These are phyloP conservation scores for Candida tibetensis DNA, from an alignment of 805 yeast genomes.

Conservation along the genomic window DNA sequence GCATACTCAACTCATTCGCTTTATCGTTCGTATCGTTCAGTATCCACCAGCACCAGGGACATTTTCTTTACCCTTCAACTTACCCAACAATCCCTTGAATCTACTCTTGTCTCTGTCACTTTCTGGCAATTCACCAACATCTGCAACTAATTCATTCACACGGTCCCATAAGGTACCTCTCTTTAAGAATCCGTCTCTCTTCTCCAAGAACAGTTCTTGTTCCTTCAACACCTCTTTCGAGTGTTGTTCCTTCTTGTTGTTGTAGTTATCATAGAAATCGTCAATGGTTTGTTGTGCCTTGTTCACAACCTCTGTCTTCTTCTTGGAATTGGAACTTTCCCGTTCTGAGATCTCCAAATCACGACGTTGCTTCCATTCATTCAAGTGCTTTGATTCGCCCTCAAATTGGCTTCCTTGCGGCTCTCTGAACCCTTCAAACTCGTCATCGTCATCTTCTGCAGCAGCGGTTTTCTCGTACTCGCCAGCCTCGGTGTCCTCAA, in stretches of 20 bases:
- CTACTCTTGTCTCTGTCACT: conserved; percentile 64
- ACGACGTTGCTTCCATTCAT: conserved; percentile 80
- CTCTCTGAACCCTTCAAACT: conserved; percentile 33
- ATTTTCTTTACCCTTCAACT: conserved; percentile 63
- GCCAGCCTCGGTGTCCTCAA: conserved; percentile 29
- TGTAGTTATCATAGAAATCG: conserved; percentile 89
- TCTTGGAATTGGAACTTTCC: conserved; percentile 66
- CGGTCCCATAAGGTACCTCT: conserved; percentile 52
- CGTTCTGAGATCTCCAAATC: conserved; percentile 75
- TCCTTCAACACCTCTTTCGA: conserved; percentile 62
- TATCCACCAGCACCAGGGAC: conserved; percentile 79
- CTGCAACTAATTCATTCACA: conserved; percentile 49
- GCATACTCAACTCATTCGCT: too few species aligned
- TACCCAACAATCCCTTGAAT: conserved; percentile 61
- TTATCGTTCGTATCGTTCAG: too few species aligned
- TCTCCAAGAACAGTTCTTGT: conserved; percentile 65
- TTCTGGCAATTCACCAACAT: conserved; percentile 37
- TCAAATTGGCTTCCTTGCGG: conserved; percentile 13
- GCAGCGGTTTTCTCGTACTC: conserved; percentile 16
- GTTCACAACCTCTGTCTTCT: conserved; percentile 62
- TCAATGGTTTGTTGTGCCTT: conserved; percentile 83
- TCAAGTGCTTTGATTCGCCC: conserved; percentile 50
- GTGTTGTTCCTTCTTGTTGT: conserved; percentile 72
- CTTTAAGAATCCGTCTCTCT: conserved; percentile 64
- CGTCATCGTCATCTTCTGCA: conserved; percentile 40